phyloP scores from a whole-genome alignment of 768 basidiomycete species.

The Cyclocybe aegerita region DNA sequence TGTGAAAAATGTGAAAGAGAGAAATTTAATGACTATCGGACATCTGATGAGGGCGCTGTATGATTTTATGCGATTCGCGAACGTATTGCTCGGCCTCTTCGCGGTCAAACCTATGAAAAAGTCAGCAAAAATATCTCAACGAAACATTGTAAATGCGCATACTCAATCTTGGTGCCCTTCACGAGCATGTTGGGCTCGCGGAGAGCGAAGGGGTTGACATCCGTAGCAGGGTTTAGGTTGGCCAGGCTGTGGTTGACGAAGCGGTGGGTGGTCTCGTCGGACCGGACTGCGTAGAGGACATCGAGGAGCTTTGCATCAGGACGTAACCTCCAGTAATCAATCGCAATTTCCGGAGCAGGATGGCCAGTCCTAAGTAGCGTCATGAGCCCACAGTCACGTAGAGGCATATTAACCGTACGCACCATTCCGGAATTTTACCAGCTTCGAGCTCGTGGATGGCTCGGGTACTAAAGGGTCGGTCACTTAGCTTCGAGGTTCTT shows the following conservation, averaged over 20 bases:
- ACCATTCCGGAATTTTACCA: slow-evolving; percentile 83
- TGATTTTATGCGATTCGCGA: slow-evolving; percentile 55
- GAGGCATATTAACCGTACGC: slow-evolving; percentile 11
- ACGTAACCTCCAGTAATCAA: slow-evolving; percentile 89
- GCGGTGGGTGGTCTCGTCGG: slow-evolving; percentile 90
- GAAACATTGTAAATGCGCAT: slow-evolving; percentile 25
- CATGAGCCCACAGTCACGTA: not conserved
- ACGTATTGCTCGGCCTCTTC: slow-evolving; percentile 67
- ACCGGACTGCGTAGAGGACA: slow-evolving; percentile 88
- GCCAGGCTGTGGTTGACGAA: slow-evolving; percentile 97
- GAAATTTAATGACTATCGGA: too few relatives aligned
- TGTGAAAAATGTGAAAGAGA: too few relatives aligned
- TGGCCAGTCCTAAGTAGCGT: slow-evolving; percentile 50
- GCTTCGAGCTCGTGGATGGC: slow-evolving; percentile 83
- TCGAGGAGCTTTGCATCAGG: slow-evolving; percentile 79
- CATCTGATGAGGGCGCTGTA: slow-evolving; percentile 16
- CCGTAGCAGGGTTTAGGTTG: slow-evolving; percentile 71
- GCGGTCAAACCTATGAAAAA: slow-evolving; percentile 56
- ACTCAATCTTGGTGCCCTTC: slow-evolving; percentile 79
- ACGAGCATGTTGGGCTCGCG: slow-evolving; percentile 85
- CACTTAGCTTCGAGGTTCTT: not conserved
- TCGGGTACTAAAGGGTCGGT: slow-evolving; percentile 52
- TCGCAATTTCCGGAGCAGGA: slow-evolving; percentile 85
- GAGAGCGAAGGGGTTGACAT: slow-evolving; percentile 89
- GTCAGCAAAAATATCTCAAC: slow-evolving; percentile 7